Evolutionary conservation across 2,329 filamentous ascomycete species (phyloP), one percentile per base, ranked within the genome.

Genomic region (Akanthomyces uredinophilus): DNA sequence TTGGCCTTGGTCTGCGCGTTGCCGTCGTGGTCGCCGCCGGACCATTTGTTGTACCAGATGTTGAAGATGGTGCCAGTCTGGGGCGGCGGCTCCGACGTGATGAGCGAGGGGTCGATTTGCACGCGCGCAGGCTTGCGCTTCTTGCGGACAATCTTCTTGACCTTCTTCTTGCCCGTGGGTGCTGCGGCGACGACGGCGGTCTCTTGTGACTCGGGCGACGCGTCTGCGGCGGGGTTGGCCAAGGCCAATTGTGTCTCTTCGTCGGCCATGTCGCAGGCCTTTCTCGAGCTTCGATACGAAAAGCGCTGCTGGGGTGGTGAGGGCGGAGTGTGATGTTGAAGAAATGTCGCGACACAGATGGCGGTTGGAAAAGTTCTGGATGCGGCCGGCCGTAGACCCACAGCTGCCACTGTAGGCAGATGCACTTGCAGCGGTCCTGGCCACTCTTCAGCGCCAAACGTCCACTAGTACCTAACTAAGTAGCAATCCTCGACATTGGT

Each of bases 41-140:
- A 90, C 93, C 94, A 98, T 77, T 97, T 98, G 79, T 96, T 97
- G 78, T 97, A 96, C 94, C 93, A 97, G 71, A 96, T 96, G 76
- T 99, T 99, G 83, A 95, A 99, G 63, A 93, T 92, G 0, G 91
- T 96, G 59, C 95, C 95, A 0, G 94, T 98, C 70, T 98, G 93
- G 1, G 91, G 90, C 18, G 93, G 92, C 4, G 91, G 89, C 69
- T 96, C 92, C 39, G 88, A 88, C 69, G 89, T 91, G 77, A 96
- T 84, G 49, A 88, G 88, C 46, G 89, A 87, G 1, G 92, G 87
- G 71, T 99, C 95, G 70, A 97, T 88, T 78, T 99, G 95, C 0
- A 90, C 89, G 63, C 94, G 87, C 52, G 95, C 95, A 37, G 95
- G 95, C 44, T 92, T 85, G 71, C 90, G 88, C 81, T 96, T 97